Conservation (phyloP, 139 green algal genomes). For the Pycnococcus provasolii region DNA sequence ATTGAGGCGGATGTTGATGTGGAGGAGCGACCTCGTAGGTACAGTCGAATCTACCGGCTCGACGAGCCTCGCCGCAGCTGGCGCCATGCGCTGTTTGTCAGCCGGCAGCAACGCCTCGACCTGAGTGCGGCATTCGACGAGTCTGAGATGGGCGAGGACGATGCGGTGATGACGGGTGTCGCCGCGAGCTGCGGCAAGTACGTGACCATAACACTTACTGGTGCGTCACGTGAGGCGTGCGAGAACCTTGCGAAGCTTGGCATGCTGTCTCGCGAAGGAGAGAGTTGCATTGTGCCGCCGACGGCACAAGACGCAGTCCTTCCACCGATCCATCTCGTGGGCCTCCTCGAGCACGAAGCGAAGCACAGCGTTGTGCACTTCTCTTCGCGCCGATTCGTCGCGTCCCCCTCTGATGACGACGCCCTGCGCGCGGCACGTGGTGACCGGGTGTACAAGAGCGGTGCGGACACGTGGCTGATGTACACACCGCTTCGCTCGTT, state of each 20-base stretch:
- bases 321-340: not conserved
- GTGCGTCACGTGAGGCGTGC: not conserved
- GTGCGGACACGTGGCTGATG: too few relatives aligned
- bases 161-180: not conserved
- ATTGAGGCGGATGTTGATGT: not conserved
- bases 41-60: not conserved
- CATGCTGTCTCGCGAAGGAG: slow-evolving; percentile 3
- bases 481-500: too few relatives aligned
- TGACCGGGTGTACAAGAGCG: too few relatives aligned
- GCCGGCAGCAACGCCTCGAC: not conserved
- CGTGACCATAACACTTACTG: not conserved
- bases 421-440: too few relatives aligned
- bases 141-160: slow-evolving; percentile 3
- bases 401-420: too few relatives aligned
- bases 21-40: not conserved
- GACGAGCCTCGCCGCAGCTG: too few relatives aligned
- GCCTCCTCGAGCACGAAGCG: slow-evolving; percentile 4
- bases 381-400: too few relatives aligned
- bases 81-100: not conserved
- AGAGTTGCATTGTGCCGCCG: slow-evolving; percentile 7
- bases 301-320: not conserved
- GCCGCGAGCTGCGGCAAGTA: not conserved
- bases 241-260: not conserved
- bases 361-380: slow-evolving; percentile 10
- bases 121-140: not conserved